Evolutionary conservation across 768 basidiomycete genomes (phyloP).

Genomic region (Infundibulicybe gibba): DNA sequence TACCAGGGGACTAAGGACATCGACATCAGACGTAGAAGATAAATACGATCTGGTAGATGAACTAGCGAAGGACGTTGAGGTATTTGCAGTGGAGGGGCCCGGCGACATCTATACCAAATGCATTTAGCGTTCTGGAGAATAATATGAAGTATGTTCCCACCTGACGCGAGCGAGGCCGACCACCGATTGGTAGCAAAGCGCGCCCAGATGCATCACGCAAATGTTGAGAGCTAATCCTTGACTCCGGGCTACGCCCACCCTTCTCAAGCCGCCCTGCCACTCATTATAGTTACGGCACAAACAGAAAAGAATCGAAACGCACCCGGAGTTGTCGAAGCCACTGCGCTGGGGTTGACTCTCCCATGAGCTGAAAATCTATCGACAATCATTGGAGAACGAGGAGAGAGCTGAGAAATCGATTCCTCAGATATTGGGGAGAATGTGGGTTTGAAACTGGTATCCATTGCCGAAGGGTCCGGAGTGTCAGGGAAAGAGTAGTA

Average conservation of each 20-base stretch:
- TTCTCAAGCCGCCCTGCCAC: constrained; percentile 9
- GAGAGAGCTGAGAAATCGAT: constrained; percentile 34
- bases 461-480: constrained; percentile 13
- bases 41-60: not conserved
- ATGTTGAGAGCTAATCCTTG: constrained; percentile 3
- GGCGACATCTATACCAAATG: not conserved
- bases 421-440: constrained; percentile 52
- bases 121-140: not conserved
- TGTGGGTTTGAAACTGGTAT: constrained; percentile 27
- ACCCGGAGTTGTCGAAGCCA: too few relatives aligned
- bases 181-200: constrained; percentile 24
- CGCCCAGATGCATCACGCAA: constrained; percentile 3
- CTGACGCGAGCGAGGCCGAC: constrained; percentile 24
- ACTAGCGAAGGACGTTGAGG: constrained; percentile 2
- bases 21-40: not conserved
- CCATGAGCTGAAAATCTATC: too few relatives aligned
- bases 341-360: too few relatives aligned
- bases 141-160: constrained; percentile 15
- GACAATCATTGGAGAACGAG: constrained; percentile 5
- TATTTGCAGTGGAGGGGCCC: constrained; percentile 12
- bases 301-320: too few relatives aligned
- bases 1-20: constrained; percentile 1
- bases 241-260: constrained; percentile 1
- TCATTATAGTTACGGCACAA: too few relatives aligned
- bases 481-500: constrained; percentile 35